A percentile compares a stretch with the other conserved stretches of the same genome.
Conservation (phyloP, 2,329 filamentous ascomycete genomes). For the Torrubiella hemipterigena region DNA sequence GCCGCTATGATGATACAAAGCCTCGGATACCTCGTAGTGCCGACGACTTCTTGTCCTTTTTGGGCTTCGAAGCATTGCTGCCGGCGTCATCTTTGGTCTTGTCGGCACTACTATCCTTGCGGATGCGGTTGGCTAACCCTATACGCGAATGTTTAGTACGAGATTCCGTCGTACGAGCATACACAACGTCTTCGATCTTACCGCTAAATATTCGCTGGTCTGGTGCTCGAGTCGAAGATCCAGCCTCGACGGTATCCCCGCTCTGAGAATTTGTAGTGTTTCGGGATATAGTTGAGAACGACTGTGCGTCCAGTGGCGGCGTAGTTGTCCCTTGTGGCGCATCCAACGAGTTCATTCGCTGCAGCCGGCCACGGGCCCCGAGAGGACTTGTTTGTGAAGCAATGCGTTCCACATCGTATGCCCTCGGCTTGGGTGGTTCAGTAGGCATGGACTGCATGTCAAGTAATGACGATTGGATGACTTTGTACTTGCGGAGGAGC, state of each 20-base stretch:
- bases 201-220: constrained; percentile 34
- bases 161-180: constrained; percentile 1
- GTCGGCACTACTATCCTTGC: constrained; percentile 34
- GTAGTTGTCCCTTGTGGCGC: not conserved
- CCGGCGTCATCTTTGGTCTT: constrained; percentile 30
- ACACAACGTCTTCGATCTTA: constrained; percentile 15
- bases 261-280: constrained; percentile 25
- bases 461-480: constrained; percentile 35
- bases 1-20: constrained; percentile 19
- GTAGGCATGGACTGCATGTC: constrained; percentile 28
- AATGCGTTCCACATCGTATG: constrained; percentile 21
- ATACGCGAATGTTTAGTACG: constrained; percentile 14
- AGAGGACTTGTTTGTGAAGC: constrained; percentile 24
- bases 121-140: constrained; percentile 33
- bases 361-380: not conserved
- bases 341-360: not conserved
- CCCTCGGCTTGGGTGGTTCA: constrained; percentile 11
- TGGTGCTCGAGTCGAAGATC: constrained; percentile 17
- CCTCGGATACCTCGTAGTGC: constrained; percentile 28
- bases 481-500: constrained; percentile 38
- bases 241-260: constrained; percentile 16
- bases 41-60: constrained; percentile 24
- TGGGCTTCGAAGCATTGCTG: constrained; percentile 11
- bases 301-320: constrained; percentile 11
- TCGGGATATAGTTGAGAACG: constrained; percentile 14